Conservation (phyloP, 2,329 filamentous ascomycete genomes). For the Aspergillus glaucus region DNA sequence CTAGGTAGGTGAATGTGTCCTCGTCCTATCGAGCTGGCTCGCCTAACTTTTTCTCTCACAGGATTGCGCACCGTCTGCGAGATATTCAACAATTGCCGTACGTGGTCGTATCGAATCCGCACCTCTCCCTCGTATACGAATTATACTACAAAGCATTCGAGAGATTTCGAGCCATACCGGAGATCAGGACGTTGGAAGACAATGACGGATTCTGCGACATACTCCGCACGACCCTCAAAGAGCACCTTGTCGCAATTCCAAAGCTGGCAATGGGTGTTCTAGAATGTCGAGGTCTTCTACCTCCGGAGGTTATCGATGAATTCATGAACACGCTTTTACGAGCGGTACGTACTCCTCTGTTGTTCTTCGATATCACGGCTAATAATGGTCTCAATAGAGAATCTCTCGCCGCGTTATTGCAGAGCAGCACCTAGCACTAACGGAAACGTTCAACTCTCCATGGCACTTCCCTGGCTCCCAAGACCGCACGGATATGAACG, state of each 20-base stretch:
- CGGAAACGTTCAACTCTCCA: slow-evolving; percentile 84
- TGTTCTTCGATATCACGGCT: slow-evolving; percentile 1
- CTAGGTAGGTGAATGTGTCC: slow-evolving; percentile 48
- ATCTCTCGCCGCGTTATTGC: slow-evolving; percentile 96
- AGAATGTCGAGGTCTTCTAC: slow-evolving; percentile 79
- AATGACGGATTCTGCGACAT: slow-evolving; percentile 82
- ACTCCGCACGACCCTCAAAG: slow-evolving; percentile 70
- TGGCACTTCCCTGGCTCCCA: slow-evolving; percentile 82
- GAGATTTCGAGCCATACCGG: slow-evolving; percentile 72
- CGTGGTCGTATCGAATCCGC: slow-evolving; percentile 88
- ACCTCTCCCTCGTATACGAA: slow-evolving; percentile 92
- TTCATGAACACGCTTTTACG: slow-evolving; percentile 93
- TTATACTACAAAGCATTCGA: slow-evolving; percentile 98
- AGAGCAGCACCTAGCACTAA: slow-evolving; percentile 91
- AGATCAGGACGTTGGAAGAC: slow-evolving; percentile 78
- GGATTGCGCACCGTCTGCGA: slow-evolving; percentile 85
- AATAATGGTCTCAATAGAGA: slow-evolving; percentile 48
- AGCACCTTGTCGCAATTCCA: slow-evolving; percentile 89
- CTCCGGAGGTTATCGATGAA: slow-evolving; percentile 71
- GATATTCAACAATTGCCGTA: slow-evolving; percentile 97
- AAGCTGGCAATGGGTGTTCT: slow-evolving; percentile 90
- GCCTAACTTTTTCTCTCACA: slow-evolving; percentile 27
- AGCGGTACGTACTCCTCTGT: slow-evolving; percentile 55
- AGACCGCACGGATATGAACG: slow-evolving; percentile 53
- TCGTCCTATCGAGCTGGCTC: not conserved